These are phyloP conservation scores for Trichoderma orchidacearum DNA, from an alignment of 495 filamentous ascomycete genomes.

Conservation along the genomic window DNA sequence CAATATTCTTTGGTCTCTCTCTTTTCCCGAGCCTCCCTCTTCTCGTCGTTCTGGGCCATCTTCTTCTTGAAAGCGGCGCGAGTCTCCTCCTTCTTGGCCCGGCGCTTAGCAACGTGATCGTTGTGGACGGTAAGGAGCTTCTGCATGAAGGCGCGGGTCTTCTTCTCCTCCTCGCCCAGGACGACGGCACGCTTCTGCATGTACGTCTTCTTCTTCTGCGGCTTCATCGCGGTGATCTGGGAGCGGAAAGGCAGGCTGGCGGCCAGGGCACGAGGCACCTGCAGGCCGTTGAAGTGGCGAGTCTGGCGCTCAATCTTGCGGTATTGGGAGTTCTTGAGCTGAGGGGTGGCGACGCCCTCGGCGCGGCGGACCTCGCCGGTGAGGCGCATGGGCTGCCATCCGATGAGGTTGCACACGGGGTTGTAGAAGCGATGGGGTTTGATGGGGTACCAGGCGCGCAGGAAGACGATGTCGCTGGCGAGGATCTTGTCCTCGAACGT, in stretches of 20 bases:
- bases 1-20: conserved; percentile 87
- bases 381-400: conserved; percentile 80
- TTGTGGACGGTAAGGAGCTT: conserved; percentile 85
- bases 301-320: conserved; percentile 62
- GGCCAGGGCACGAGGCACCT: conserved; percentile 72
- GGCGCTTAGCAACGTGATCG: conserved; percentile 72
- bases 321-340: conserved; percentile 70
- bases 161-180: conserved; percentile 58
- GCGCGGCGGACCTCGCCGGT: conserved; percentile 86
- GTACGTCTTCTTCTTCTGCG: conserved; percentile 73
- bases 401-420: conserved; percentile 81
- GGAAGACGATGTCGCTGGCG: conserved; percentile 90
- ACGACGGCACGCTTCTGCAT: conserved; percentile 90
- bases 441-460: conserved; percentile 92
- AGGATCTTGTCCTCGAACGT: conserved; percentile 98
- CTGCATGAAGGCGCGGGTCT: conserved; percentile 80
- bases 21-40: conserved; percentile 71
- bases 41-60: conserved; percentile 66
- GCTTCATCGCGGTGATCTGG: conserved; percentile 71
- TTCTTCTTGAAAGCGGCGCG: conserved; percentile 64
- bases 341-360: conserved; percentile 60
- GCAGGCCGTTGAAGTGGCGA: conserved; percentile 88
- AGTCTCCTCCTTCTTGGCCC: conserved; percentile 74
- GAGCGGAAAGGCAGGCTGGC: conserved; percentile 84
- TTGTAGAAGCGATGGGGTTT: conserved; percentile 94